Evolutionary conservation across 1,284 basidiomycete genomes (phyloP).

Genomic region (Peniophora sp.): DNA sequence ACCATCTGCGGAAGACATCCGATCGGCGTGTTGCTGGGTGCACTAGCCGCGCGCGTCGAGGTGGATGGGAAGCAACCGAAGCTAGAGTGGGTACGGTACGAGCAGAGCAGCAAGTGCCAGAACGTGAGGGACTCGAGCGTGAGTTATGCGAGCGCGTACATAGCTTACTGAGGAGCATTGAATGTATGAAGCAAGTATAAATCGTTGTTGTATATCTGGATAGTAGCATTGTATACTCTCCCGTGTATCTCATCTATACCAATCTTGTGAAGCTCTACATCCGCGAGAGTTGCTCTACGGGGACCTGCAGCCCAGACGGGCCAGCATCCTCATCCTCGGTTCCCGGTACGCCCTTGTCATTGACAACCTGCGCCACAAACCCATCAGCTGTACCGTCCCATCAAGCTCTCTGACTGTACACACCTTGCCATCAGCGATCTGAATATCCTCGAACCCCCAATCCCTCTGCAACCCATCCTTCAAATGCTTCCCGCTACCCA

Average conservation of each 20-base stretch:
- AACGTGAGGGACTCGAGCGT: constrained; percentile 80
- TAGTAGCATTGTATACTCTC: background rate
- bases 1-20: constrained; percentile 97
- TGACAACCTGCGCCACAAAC: constrained; percentile 38
- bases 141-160: constrained; percentile 89
- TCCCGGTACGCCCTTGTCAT: constrained; percentile 54
- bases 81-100: constrained; percentile 81
- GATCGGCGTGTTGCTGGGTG: constrained; percentile 85
- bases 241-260: background rate
- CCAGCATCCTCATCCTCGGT: constrained; percentile 51
- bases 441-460: constrained; percentile 76
- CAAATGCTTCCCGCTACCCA: constrained; percentile 55
- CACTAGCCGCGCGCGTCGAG: constrained; percentile 57
- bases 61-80: constrained; percentile 28
- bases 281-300: constrained; percentile 18
- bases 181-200: background rate
- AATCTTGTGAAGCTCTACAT: constrained; percentile 24
- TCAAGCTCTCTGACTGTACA: constrained; percentile 7
- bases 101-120: constrained; percentile 80
- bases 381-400: background rate
- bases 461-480: constrained; percentile 56
- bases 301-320: constrained; percentile 45
- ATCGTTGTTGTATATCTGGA: background rate
- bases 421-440: constrained; percentile 42
- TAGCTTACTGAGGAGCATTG: constrained; percentile 39